Conservation (phyloP, 1,139 yeast genomes). For the Suhomyces chickasaworum region DNA sequence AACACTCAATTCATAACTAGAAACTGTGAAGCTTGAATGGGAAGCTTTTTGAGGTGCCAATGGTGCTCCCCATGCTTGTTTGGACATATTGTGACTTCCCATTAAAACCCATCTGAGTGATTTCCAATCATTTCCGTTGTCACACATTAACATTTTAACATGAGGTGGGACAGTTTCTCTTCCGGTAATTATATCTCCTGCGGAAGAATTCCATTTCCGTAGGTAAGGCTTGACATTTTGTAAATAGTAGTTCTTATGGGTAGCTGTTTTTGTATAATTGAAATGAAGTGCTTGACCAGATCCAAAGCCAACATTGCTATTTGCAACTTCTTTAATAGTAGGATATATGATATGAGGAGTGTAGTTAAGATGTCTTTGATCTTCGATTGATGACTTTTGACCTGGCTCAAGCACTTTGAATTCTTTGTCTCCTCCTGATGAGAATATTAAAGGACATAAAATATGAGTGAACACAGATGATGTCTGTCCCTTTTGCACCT, state of each 20-base stretch:
- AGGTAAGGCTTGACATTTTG: slow-evolving; percentile 41
- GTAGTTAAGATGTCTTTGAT: slow-evolving; percentile 34
- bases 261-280: slow-evolving; percentile 31
- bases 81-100: slow-evolving; percentile 67
- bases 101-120: slow-evolving; percentile 62
- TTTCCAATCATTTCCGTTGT: slow-evolving; percentile 51
- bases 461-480: slow-evolving; percentile 59
- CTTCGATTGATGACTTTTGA: slow-evolving; percentile 22
- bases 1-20: slow-evolving; percentile 63
- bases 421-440: slow-evolving; percentile 14
- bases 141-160: slow-evolving; percentile 41
- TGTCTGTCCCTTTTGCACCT: slow-evolving; percentile 30
- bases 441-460: slow-evolving; percentile 47
- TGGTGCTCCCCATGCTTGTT: slow-evolving; percentile 65
- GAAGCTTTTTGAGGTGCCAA: slow-evolving; percentile 18
- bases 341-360: slow-evolving; percentile 58
- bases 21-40: slow-evolving; percentile 27
- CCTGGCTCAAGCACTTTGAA: slow-evolving; percentile 35
- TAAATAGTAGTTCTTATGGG: slow-evolving; percentile 29
- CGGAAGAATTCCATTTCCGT: slow-evolving; percentile 31
- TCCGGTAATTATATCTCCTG: slow-evolving; percentile 24
- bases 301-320: slow-evolving; percentile 44
- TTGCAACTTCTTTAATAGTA: slow-evolving; percentile 48
- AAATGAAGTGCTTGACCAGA: slow-evolving; percentile 62
- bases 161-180: slow-evolving; percentile 43